Evolutionary conservation across 2,329 filamentous ascomycete species (phyloP), one percentile per base, ranked within the genome.

Genomic region (Truncatella angustata): DNA sequence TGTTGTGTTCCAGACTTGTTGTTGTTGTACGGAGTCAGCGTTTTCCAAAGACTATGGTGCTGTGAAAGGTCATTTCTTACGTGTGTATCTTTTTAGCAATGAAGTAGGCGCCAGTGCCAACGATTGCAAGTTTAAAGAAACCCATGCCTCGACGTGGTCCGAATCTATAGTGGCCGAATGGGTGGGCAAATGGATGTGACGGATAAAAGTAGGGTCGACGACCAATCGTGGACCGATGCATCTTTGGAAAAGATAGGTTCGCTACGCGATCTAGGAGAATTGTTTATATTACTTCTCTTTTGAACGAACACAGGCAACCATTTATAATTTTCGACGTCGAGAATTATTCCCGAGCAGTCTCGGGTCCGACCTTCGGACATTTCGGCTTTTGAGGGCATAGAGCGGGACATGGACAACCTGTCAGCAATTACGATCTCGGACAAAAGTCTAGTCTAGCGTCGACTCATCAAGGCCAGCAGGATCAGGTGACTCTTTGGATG

Each of bases 21-120:
- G 5, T 44, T 24, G 23, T 23, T 44, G 1, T 7, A 32, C 14
- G 7, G 28, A 32, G 28, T 32, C 14, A 32, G 14, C 28, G 14
- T 9, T 14, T 32, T 32, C 28, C 28, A 32, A 14, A n/a, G 28
- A 32, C 28, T 9, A 7, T 7, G 14, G 28, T 9, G 7, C 28
- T 14, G 28, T 9, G 28, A 32, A 14, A 7, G 28, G 24, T 4
- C 21, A n/a, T n/a, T n/a, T n/a, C 12, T 9, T 44, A 49, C 45
- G 18, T 26, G 9, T 16, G 12, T 3, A 49, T 35, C 32, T 39
- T 49, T 34, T 49, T 49, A 6, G 32, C 45, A 16, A 49, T 37
- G 23, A 49, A 49, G 28, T 49, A 49, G 34, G 34, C 34, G 5
- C 45, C 45, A 18, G 45, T 35, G 10, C 45, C 45, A 16, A 49